Conservation (phyloP, 345 rosid species). For the Murraya paniculata region DNA sequence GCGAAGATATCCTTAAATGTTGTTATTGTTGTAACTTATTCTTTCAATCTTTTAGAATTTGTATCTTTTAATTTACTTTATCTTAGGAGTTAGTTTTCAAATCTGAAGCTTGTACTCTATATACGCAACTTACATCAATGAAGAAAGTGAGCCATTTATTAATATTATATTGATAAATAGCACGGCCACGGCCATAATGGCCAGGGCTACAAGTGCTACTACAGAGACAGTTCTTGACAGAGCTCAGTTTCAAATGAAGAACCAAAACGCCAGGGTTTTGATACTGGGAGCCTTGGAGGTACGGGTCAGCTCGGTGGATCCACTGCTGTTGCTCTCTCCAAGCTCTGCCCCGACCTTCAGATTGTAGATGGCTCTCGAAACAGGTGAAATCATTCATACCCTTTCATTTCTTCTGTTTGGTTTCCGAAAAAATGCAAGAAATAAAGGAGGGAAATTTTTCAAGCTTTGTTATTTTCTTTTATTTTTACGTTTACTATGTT, state of each 20-base stretch:
- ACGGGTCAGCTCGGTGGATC: constrained; percentile 97
- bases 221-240: constrained; percentile 8
- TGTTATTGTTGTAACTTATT: too few relatives aligned
- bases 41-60: too few relatives aligned
- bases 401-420: not conserved
- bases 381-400: constrained; percentile 36
- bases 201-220: not conserved
- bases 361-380: constrained; percentile 71
- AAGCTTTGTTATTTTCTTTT: not conserved
- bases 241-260: constrained; percentile 39
- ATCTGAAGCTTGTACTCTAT: too few relatives aligned
- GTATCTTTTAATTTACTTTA: too few relatives aligned
- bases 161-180: too few relatives aligned
- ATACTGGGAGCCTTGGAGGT: constrained; percentile 72
- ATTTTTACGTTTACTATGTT: too few relatives aligned
- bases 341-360: constrained; percentile 66
- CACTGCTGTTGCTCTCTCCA: constrained; percentile 81
- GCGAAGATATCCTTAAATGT: too few relatives aligned
- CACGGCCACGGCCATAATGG: too few relatives aligned
- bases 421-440: constrained; percentile 3
- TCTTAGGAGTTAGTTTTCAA: constrained; percentile 15
- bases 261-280: constrained; percentile 56
- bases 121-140: too few relatives aligned
- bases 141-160: too few relatives aligned
- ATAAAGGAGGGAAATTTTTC: not conserved